These are phyloP conservation scores for Leptographium lundbergii DNA, from an alignment of 2,329 filamentous ascomycete species.

Conservation along the genomic window DNA sequence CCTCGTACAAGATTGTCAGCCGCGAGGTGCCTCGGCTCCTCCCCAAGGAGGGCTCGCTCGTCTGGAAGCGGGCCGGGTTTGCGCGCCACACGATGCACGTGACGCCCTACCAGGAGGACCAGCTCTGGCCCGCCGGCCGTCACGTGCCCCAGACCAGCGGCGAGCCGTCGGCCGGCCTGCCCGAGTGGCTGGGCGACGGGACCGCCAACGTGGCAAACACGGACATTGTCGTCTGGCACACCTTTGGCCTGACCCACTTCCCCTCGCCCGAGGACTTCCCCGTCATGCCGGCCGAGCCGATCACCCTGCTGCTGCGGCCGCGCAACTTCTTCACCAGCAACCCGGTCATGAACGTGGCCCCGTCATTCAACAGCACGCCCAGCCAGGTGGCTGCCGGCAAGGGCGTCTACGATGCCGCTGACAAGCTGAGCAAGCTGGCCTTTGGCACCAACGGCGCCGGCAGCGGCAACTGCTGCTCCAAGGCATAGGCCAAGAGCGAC, in stretches of 20 bases:
- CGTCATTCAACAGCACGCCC: conserved; percentile 60
- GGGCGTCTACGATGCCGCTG: conserved; percentile 30
- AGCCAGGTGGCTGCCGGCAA: conserved; percentile 46
- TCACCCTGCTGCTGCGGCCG: conserved; percentile 66
- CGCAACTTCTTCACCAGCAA: conserved; percentile 74
- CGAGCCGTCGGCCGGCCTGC: conserved; percentile 59
- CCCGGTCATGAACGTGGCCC: conserved; percentile 69
- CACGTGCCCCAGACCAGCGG: conserved; percentile 84
- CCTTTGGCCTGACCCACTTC: conserved; percentile 84
- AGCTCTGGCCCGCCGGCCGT: conserved; percentile 74
- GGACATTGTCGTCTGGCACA: conserved; percentile 87
- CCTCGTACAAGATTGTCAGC: conserved; percentile 80
- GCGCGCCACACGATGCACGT: conserved; percentile 80
- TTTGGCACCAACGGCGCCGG: conserved; percentile 9
- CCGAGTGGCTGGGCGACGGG: conserved; percentile 65
- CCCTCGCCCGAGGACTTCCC: conserved; percentile 84
- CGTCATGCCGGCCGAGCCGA: conserved; percentile 79
- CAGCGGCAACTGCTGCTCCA: conserved; percentile 12
- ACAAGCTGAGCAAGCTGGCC: conserved; percentile 33
- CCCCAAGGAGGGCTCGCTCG: conserved; percentile 67
- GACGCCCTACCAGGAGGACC: conserved; percentile 70
- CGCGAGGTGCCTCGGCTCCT: conserved; percentile 68
- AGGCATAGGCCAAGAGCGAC: background rate
- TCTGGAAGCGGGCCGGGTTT: conserved; percentile 84
- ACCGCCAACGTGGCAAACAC: conserved; percentile 61